Percentiles rank a stretch among this genome's conserved stretches.
Evolutionary conservation across 495 filamentous ascomycete species (phyloP).

Genomic region (Lepidopterella palustris): DNA sequence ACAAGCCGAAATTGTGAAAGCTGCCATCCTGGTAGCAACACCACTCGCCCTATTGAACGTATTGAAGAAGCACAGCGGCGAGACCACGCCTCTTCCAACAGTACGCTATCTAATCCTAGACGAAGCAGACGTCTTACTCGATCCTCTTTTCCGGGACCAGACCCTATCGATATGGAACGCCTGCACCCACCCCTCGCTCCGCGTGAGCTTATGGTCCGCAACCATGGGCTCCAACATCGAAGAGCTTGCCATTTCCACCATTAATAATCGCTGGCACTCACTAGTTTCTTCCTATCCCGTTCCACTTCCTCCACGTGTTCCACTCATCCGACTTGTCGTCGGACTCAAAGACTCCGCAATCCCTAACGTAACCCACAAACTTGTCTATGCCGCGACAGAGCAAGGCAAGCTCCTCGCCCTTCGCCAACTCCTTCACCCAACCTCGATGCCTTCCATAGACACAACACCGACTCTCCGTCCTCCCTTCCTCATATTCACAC

Average conservation of each 20-base stretch:
- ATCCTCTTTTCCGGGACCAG: conserved; percentile 83
- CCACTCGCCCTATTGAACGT: conserved; percentile 73
- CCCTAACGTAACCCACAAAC: conserved; percentile 80
- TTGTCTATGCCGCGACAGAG: conserved; percentile 87
- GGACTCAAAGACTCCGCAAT: conserved; percentile 93
- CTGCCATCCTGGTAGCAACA: conserved; percentile 84
- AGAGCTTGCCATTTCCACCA: conserved; percentile 58
- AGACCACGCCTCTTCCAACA: conserved; percentile 48
- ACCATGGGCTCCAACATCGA: conserved; percentile 95
- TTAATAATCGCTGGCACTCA: conserved; percentile 43
- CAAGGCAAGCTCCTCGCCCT: conserved; percentile 88
- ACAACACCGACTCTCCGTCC: conserved; percentile 61
- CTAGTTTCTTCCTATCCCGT: conserved; percentile 25
- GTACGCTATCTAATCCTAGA: conserved; percentile 74
- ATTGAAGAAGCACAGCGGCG: conserved; percentile 44
- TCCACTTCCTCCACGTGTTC: conserved; percentile 34
- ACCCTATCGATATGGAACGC: conserved; percentile 80
- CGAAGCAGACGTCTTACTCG: conserved; percentile 91
- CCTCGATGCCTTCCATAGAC: conserved; percentile 46
- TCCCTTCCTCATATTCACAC: conserved; percentile 89
- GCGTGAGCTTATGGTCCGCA: conserved; percentile 83
- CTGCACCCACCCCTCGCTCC: conserved; percentile 58
- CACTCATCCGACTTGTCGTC: conserved; percentile 77
- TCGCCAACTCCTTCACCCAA: conserved; percentile 83
- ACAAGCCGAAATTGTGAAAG: conserved; percentile 44